Evolutionary conservation across 176 grass and related monocot species (phyloP), one percentile per base, ranked within the genome.

Genomic region (Bromus sterilis): DNA sequence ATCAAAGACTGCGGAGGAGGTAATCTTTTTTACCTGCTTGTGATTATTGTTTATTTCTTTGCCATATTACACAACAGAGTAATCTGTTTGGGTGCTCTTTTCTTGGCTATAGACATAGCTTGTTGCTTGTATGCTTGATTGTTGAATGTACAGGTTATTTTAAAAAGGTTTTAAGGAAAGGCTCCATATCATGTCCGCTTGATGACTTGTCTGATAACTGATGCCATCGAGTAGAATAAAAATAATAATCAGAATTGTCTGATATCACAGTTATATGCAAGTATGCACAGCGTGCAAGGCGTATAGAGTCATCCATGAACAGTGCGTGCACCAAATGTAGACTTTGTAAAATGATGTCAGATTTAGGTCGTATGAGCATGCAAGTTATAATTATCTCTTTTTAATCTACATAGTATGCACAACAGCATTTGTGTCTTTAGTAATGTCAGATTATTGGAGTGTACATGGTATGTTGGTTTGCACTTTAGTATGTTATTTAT

Each of bases 1-100:
- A 92, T 35, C 79, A 79, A 36, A 94, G 93, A 78, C 74, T 79
- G 71, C 71, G 86, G 62, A 92, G 94, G 80, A 94, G 94, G 94
- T 97, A 80, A 83, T 55, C 21, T 3, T 66, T 82, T 73, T 66
- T 11, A 28, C 61, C 56, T 59, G 12, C 21, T 56, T 60, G 9
- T 71, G 40, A 76, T 28, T 79, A 60, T 31, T n/a, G n/a, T 74
- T 4, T 43, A 44, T 26, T 32, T 74, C 43, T 46, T 64, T 42
- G 40, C 15, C 16, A 55, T 81, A 40, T 74, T 51, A 42, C 30
- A 20, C 16, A 59, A 26, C 12, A 28, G 40, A 63, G 12, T 64
- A 84, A 58, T 84, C 67, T 68, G 2, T 56, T 46, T 77, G 21
- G 59, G 1, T 30, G 34, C 46, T 70, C 1, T 32, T 82, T 40